Base-by-base conservation (phyloP, 225 moss, liverwort and hornwort genomes). In the Antitrichia curtipendula region DNA sequence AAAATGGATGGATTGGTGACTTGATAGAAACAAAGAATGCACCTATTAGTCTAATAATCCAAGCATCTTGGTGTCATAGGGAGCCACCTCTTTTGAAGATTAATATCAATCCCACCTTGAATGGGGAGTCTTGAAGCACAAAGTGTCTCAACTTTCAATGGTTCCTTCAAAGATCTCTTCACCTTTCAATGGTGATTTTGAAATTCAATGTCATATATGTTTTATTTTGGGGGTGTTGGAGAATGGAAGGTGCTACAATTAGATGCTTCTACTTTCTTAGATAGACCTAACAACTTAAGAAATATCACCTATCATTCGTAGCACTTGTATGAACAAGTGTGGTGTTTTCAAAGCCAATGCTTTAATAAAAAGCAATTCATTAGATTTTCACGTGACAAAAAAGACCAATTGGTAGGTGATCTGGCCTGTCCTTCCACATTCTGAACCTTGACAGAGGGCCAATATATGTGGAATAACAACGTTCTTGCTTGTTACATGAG, bases 291-390 rank as follows among this genome's bases (percentile, higher is more conserved):
- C 17, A 52, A 49, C 13, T 75, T 22, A 8, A 22, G 5, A 32
- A 24, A 52, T 36, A 52, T 27, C 36, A 34, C 8, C 5, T 75
- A 1, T 7, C 9, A 22, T 0, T 75, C 16, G 0, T 21, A 34
- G 5, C 23, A 8, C 14, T n/a, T 0, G 2, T 8, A 6, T 6
- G 0, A 23, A 50, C 13, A 49, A 34, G 19, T n/a, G n/a, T 34
- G 3, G 2, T 8, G 5, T 36, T 53, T n/a, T 8, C 52, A 15
- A 76, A 53, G 3, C 12, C 16, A n/a, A 76, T 36, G 15, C 14
- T 1, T 0, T 21, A 1, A 13, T 22, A 9, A 23, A 31, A 76
- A 36, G 6, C 23, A 54, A 6, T 24, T 53, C 13, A 34, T 19
- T 52, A 1, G 1, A 52, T 36, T 52, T 75, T 36, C 36, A 22